A percentile compares a stretch with the other conserved stretches of the same genome.
Conservation (phyloP, 176 grass and related monocot genomes). For the Phyllostachys edulis region DNA sequence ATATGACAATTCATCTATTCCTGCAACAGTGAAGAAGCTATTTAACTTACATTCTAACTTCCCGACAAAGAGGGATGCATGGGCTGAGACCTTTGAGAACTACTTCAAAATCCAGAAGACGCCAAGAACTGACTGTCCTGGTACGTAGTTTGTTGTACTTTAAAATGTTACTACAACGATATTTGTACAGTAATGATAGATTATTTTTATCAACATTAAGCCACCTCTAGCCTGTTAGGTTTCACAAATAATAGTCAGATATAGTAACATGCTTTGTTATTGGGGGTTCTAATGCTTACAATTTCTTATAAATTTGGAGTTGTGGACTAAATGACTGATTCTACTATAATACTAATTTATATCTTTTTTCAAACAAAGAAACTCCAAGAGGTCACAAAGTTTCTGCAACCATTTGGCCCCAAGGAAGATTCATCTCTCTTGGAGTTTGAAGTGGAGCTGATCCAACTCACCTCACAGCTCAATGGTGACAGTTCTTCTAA, state of each 20-base stretch:
- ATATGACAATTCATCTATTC: conserved; percentile 88
- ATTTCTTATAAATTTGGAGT: background rate
- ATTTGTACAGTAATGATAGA: background rate
- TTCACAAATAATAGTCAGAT: background rate
- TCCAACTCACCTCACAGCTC: conserved; percentile 91
- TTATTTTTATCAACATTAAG: conserved; percentile 1
- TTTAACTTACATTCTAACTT: conserved; percentile 91
- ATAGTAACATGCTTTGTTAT: background rate
- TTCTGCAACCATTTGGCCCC: conserved; percentile 70
- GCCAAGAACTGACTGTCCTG: conserved; percentile 55
- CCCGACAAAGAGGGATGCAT: conserved; percentile 87
- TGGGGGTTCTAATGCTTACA: too few species aligned
- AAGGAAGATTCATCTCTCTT: conserved; percentile 76
- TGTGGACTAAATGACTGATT: background rate
- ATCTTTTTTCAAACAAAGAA: conserved; percentile 49
- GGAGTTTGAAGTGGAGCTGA: conserved; percentile 91
- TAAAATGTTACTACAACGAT: background rate
- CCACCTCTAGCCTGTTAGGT: background rate
- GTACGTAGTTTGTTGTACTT: conserved; percentile 28
- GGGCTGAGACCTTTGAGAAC: conserved; percentile 89
- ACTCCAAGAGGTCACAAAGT: conserved; percentile 80
- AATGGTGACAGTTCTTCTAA: conserved; percentile 43
- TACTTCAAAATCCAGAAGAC: conserved; percentile 50
- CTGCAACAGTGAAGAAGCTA: conserved; percentile 79
- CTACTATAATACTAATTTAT: background rate